A percentile compares a stretch with the other conserved stretches of the same genome.
Evolutionary conservation across 257 asterid species (phyloP).

Genomic region (Nicotiana sylvestris): DNA sequence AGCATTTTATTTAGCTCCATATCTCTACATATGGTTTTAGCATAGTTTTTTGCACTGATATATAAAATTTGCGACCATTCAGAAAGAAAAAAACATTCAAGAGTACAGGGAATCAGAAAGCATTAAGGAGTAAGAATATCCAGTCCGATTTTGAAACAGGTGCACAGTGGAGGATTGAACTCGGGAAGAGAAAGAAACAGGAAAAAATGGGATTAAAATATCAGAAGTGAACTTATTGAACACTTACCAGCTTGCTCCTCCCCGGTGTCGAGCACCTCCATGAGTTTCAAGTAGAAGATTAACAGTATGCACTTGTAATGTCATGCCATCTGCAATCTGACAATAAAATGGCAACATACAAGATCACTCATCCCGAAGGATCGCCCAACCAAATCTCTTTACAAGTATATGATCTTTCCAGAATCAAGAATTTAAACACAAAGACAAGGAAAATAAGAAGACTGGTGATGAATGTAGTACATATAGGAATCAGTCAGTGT

Average conservation of each 20-base stretch:
- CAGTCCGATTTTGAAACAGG: not conserved
- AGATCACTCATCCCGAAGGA: conserved; percentile 10
- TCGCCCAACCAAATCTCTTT: not conserved
- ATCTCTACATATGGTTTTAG: too few relatives aligned
- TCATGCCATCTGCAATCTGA: conserved; percentile 99
- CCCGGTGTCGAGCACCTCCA: conserved; percentile 79
- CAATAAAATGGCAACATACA: conserved; percentile 22
- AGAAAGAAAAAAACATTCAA: too few relatives aligned
- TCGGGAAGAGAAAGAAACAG: not conserved
- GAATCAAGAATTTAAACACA: not conserved
- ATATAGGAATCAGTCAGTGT: not conserved
- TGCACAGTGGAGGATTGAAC: not conserved
- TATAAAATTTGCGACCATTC: too few relatives aligned
- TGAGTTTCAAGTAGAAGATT: conserved; percentile 95
- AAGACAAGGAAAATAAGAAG: not conserved
- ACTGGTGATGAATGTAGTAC: not conserved
- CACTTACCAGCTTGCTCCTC: conserved; percentile 93
- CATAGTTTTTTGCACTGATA: too few relatives aligned
- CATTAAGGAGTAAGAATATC: not conserved
- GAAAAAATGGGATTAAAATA: conserved; percentile 11
- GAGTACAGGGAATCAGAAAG: not conserved
- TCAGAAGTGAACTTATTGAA: conserved; percentile 20
- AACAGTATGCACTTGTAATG: conserved; percentile 72
- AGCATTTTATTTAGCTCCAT: too few relatives aligned
- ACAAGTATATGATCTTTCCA: conserved; percentile 4